Percentiles rank a stretch among this genome's conserved stretches.
These are phyloP conservation scores for Aspergillus unguis DNA, from an alignment of 2,329 filamentous ascomycete species.

Conservation along the genomic window DNA sequence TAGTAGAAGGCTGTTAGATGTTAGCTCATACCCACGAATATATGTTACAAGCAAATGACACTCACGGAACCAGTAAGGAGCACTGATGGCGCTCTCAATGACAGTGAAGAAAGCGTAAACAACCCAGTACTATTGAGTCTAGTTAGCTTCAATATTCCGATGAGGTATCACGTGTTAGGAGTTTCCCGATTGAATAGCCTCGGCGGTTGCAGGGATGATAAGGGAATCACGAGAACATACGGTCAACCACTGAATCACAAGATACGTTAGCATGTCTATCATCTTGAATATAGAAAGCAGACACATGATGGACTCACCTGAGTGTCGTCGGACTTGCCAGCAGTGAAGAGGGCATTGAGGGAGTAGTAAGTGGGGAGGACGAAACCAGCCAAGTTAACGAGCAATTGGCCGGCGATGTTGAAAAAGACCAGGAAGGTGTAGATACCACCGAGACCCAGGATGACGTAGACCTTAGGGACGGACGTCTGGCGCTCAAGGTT, in stretches of 20 bases:
- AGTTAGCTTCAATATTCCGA: constrained; percentile 8
- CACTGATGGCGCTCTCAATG: constrained; percentile 63
- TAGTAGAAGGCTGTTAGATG: constrained; percentile 76
- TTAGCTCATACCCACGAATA: background rate
- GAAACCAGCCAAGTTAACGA: constrained; percentile 66
- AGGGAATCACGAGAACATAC: constrained; percentile 37
- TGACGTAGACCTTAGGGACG: constrained; percentile 65
- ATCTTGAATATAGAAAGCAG: background rate
- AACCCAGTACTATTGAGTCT: constrained; percentile 59
- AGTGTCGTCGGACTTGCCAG: constrained; percentile 61
- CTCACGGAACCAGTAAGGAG: constrained; percentile 66
- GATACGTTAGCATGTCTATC: constrained; percentile 11
- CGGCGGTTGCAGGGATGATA: constrained; percentile 7
- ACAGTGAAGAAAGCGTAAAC: constrained; percentile 64
- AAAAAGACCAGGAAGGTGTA: constrained; percentile 72
- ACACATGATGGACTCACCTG: constrained; percentile 47
- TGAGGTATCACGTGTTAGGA: constrained; percentile 25
- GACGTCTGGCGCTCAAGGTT: constrained; percentile 67
- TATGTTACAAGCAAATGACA: constrained; percentile 8
- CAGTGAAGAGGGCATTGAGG: constrained; percentile 60
- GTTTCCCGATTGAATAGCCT: constrained; percentile 8
- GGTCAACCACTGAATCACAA: constrained; percentile 55
- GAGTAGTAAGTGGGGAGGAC: constrained; percentile 65
- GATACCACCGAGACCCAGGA: constrained; percentile 61
- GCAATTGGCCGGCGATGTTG: constrained; percentile 67